These are phyloP conservation scores for Candida odintsovae DNA, from an alignment of 805 yeast genomes.

Conservation along the genomic window DNA sequence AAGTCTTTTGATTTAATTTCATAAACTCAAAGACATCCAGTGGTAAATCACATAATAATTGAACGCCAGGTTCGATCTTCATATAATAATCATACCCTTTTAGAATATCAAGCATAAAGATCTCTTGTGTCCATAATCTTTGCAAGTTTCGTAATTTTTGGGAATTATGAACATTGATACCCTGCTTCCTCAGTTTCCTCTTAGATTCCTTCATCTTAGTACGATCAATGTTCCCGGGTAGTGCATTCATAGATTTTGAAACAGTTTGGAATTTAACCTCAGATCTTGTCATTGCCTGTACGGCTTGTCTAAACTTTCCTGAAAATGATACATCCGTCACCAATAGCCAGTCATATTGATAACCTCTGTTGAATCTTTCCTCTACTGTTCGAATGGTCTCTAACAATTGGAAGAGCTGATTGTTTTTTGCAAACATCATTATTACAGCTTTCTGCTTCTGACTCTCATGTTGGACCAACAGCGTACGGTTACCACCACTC, in stretches of 20 bases:
- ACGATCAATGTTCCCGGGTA: constrained; percentile 52
- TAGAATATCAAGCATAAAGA: constrained; percentile 38
- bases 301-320: constrained; percentile 40
- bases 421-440: constrained; percentile 61
- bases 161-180: constrained; percentile 47
- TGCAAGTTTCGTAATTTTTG: constrained; percentile 55
- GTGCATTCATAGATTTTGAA: constrained; percentile 34
- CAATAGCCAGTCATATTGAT: constrained; percentile 71
- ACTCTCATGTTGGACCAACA: background rate
- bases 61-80: constrained; percentile 43
- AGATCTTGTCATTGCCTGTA: constrained; percentile 46
- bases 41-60: constrained; percentile 40
- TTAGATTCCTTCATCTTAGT: constrained; percentile 36
- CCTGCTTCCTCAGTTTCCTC: constrained; percentile 31
- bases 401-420: constrained; percentile 48
- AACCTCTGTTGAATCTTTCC: constrained; percentile 55
- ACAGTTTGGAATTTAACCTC: constrained; percentile 53
- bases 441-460: constrained; percentile 52
- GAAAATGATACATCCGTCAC: constrained; percentile 59
- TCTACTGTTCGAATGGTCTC: constrained; percentile 58
- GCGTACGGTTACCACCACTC: background rate
- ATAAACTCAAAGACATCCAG: constrained; percentile 45
- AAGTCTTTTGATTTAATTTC: constrained; percentile 45
- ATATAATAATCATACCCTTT: constrained; percentile 44
- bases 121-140: constrained; percentile 40